Base-by-base conservation (phyloP, 2,329 filamentous ascomycete species). In the Trichothecium sympodiale region DNA sequence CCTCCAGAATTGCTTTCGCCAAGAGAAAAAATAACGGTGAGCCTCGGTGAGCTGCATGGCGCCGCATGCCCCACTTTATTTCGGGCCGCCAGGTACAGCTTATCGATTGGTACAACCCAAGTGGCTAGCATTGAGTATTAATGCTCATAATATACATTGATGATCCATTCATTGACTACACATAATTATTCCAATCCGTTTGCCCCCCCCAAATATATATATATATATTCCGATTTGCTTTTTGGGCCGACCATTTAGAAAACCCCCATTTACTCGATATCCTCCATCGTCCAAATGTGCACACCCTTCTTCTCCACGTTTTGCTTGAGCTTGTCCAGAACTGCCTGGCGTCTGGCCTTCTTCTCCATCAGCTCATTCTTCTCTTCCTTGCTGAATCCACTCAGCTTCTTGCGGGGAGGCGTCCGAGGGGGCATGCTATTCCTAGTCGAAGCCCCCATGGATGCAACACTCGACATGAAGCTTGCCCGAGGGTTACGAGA, bases 331-430 rank as follows among this genome's bases (percentile, higher is more conserved):
- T 70, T 71, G 23, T 57, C 56, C 18, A 75, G 56, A 8, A 77
- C 66, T 4, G 62, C 67, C 46, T 65, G 65, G 44, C 73, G 62
- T 41, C 61, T 67, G n/a, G 63, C 62, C 42, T 65, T 57, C 53
- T 69, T 73, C 39, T 65, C 61, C 54, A 67, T 74, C 38, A 80
- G 52, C 18, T 63, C 62, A 18, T 57, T 57, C 59, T 76, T 79
- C 50, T 81, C 77, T 35, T 69, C 64, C 23, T 62, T 59, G 39
- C 66, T 74, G 45, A 74, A 80, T 14, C 73, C 73, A 41, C 66
- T 76, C 38, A 80, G 46, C 61, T 77, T 80, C 60, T 73, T 78
- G 30, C 74, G 60, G 3, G 72, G 69, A 17, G 72, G 62, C 15
- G 68, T 69, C 6, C 20, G 20, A 10, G 20, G 20, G 20, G 20